These are phyloP conservation scores for Brassica hybrid DNA, from an alignment of 441 rosid species.

Conservation along the genomic window DNA sequence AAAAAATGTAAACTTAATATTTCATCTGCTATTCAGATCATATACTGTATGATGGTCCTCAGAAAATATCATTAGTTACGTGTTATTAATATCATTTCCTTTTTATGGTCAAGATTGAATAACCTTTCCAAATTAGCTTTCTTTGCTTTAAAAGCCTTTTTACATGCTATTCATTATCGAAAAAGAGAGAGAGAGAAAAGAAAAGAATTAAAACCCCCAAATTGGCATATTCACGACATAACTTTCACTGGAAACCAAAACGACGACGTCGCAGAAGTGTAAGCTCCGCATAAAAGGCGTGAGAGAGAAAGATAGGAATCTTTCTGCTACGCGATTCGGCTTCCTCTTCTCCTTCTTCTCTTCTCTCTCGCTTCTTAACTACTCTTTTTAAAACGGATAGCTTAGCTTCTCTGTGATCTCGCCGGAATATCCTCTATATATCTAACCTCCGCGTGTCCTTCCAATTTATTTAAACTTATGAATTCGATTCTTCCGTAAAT, in stretches of 20 bases:
- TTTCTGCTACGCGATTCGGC: constrained; percentile 28
- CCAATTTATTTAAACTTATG: not conserved
- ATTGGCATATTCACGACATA: not conserved
- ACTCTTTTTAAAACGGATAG: constrained; percentile 6
- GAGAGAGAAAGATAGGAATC: constrained; percentile 16
- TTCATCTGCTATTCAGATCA: not conserved
- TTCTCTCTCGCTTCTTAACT: not conserved
- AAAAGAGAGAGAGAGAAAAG: not conserved
- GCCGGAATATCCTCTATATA: constrained; percentile 13
- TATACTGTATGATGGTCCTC: not conserved
- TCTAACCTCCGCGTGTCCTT: not conserved
- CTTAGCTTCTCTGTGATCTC: constrained; percentile 23
- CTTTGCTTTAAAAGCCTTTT: not conserved
- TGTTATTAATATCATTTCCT: too few relatives aligned
- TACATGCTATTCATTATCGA: not conserved
- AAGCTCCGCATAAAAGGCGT: constrained; percentile 25
- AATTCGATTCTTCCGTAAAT: not conserved
- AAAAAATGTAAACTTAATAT: not conserved
- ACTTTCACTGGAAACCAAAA: not conserved
- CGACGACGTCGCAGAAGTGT: constrained; percentile 9
- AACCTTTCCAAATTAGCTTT: too few relatives aligned
- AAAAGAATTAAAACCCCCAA: not conserved
- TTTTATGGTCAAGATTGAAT: too few relatives aligned
- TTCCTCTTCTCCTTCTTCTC: constrained; percentile 20
- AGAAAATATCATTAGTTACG: too few relatives aligned